Evolutionary conservation across 192 early-diverging fungal genomes (phyloP).

Genomic region (Coemansia sp.): DNA sequence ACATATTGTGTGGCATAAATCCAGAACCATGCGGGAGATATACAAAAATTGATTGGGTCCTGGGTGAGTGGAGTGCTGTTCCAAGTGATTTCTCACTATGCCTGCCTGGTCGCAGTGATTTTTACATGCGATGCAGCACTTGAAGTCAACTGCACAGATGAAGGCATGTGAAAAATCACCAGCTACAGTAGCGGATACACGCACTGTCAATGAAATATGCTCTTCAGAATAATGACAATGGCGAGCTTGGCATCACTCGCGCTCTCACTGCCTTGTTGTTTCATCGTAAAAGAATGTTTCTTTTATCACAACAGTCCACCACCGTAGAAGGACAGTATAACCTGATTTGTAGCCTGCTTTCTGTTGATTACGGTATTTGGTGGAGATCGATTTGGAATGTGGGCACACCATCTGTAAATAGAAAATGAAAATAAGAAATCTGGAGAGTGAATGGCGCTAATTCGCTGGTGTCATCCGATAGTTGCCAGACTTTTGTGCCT

Average conservation of each 20-base stretch:
- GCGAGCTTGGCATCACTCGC: neutral
- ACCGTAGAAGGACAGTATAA: neutral
- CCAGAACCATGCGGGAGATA: neutral
- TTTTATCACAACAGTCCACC: neutral
- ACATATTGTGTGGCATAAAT: neutral
- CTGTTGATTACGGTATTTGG: neutral
- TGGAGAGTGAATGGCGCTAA: neutral
- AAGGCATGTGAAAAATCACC: conserved; percentile 1
- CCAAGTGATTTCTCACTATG: too few species aligned
- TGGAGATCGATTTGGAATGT: neutral
- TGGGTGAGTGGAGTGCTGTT: too few species aligned
- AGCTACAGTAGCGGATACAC: neutral
- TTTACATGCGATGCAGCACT: neutral
- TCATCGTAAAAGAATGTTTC: neutral
- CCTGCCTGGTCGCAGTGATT: neutral
- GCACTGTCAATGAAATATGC: neutral
- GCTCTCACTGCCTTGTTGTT: neutral
- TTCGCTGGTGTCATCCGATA: neutral
- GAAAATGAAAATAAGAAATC: neutral
- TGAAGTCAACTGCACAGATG: neutral
- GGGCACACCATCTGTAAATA: too few species aligned
- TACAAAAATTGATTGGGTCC: neutral
- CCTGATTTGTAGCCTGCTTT: neutral
- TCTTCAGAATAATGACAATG: neutral
- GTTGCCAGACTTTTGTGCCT: neutral